Evolutionary conservation across 768 basidiomycete species (phyloP).

Genomic region (Russula earlei): DNA sequence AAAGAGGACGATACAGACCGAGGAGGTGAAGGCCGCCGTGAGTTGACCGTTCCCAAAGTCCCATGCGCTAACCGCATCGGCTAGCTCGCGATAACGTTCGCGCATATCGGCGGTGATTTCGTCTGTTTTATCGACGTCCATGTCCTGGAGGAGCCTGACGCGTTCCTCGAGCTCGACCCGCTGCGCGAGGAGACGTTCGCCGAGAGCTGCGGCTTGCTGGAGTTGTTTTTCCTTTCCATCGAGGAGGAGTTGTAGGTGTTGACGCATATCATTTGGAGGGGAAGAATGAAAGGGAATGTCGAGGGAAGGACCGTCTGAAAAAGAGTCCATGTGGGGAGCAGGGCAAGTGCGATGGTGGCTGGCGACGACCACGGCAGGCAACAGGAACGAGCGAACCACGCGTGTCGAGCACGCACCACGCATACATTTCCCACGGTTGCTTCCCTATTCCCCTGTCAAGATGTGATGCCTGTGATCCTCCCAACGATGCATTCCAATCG

Average conservation of each 20-base stretch:
- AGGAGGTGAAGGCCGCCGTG: slow-evolving; percentile 54
- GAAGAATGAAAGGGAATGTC: slow-evolving; percentile 16
- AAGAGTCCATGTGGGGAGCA: slow-evolving; percentile 24
- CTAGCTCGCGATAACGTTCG: slow-evolving; percentile 67
- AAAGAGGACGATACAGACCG: slow-evolving; percentile 40
- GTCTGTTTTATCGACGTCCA: slow-evolving; percentile 53
- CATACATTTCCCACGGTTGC: slow-evolving; percentile 11
- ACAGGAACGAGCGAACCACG: background rate
- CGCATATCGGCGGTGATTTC: slow-evolving; percentile 59
- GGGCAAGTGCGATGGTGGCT: background rate
- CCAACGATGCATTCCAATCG: background rate
- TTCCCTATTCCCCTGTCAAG: background rate
- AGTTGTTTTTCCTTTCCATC: slow-evolving; percentile 90
- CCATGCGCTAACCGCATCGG: slow-evolving; percentile 67
- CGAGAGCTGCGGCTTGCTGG: slow-evolving; percentile 83
- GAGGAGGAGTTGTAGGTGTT: slow-evolving; percentile 48
- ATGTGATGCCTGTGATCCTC: slow-evolving; percentile 3
- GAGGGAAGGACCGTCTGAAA: slow-evolving; percentile 25
- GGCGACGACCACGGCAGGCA: background rate
- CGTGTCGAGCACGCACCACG: background rate
- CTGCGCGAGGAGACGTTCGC: slow-evolving; percentile 88
- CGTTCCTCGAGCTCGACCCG: slow-evolving; percentile 89
- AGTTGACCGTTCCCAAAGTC: slow-evolving; percentile 71
- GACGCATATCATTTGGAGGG: slow-evolving; percentile 27
- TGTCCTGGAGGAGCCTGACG: slow-evolving; percentile 70